Conservation (phyloP, 177 flowering plant genomes). For the Vitis hybrid region DNA sequence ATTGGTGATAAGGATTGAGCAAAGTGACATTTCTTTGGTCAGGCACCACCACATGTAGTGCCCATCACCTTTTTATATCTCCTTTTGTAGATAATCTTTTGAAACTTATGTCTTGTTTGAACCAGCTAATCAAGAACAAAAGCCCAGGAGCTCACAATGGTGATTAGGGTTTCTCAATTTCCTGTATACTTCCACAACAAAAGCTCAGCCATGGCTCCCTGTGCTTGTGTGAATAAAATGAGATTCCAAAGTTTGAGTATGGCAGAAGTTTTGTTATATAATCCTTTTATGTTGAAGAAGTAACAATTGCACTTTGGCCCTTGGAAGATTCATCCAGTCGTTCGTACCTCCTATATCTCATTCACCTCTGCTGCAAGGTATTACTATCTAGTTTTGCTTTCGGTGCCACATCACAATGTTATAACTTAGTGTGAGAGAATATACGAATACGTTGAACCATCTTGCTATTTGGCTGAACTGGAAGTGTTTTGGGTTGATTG, state of each 20-base stretch:
- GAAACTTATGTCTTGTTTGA: constrained; percentile 4
- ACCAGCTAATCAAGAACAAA: constrained; percentile 52
- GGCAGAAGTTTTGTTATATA: constrained; percentile 11
- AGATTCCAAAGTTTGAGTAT: constrained; percentile 17
- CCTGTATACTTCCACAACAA: constrained; percentile 9
- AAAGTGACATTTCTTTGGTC: neutral
- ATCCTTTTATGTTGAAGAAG: constrained; percentile 20
- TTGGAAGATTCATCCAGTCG: constrained; percentile 18
- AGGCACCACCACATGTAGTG: neutral
- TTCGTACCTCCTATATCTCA: constrained; percentile 17
- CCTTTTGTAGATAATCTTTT: neutral
- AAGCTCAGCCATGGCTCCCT: constrained; percentile 11
- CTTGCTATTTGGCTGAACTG: too few relatives aligned
- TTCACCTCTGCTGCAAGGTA: constrained; percentile 28
- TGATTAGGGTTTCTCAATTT: constrained; percentile 21
- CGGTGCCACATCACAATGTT: neutral
- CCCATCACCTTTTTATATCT: neutral
- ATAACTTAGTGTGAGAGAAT: neutral
- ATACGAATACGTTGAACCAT: too few relatives aligned
- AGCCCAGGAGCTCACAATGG: constrained; percentile 30
- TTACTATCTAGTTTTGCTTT: constrained; percentile 4
- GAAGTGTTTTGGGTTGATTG: too few relatives aligned
- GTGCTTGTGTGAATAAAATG: constrained; percentile 9
- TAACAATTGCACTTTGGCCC: constrained; percentile 17
- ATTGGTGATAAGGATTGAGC: too few relatives aligned